These are phyloP conservation scores for Cucumis cinereus DNA, from an alignment of 306 rosid species.

Conservation along the genomic window DNA sequence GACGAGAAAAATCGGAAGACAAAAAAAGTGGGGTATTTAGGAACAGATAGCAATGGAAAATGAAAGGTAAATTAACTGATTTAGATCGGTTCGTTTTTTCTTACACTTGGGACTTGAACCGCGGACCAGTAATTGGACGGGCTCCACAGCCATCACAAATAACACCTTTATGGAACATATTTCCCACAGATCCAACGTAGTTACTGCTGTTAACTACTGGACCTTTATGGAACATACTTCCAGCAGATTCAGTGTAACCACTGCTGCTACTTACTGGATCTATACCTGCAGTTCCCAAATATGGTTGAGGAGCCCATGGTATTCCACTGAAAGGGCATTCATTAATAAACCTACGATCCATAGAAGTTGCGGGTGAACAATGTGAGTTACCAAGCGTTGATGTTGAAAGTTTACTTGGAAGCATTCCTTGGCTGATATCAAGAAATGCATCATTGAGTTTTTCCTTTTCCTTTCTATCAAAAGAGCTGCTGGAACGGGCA, in stretches of 20 bases:
- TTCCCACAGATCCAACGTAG: constrained; percentile 33
- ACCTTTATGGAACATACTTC: background rate
- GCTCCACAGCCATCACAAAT: constrained; percentile 89
- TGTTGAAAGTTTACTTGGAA: background rate
- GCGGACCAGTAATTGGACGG: constrained; percentile 83
- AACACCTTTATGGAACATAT: constrained; percentile 74
- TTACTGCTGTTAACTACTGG: constrained; percentile 23
- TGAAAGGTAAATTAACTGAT: background rate
- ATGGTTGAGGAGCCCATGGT: constrained; percentile 4
- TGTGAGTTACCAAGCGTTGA: background rate
- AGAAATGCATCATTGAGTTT: constrained; percentile 4
- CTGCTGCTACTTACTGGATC: constrained; percentile 21
- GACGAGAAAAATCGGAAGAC: constrained; percentile 10
- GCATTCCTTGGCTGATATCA: constrained; percentile 6
- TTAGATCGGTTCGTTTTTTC: constrained; percentile 2
- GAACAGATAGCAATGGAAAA: background rate
- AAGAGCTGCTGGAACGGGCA: constrained; percentile 14
- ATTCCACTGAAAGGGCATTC: constrained; percentile 43
- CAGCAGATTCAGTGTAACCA: background rate
- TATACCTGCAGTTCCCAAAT: background rate
- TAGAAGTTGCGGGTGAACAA: constrained; percentile 4
- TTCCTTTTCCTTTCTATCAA: constrained; percentile 15
- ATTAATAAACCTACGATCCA: constrained; percentile 7
- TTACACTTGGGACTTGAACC: constrained; percentile 80
- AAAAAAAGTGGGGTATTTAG: background rate